These are phyloP conservation scores for Fusarium nurragi DNA, from an alignment of 2,329 filamentous ascomycete genomes.

Conservation along the genomic window DNA sequence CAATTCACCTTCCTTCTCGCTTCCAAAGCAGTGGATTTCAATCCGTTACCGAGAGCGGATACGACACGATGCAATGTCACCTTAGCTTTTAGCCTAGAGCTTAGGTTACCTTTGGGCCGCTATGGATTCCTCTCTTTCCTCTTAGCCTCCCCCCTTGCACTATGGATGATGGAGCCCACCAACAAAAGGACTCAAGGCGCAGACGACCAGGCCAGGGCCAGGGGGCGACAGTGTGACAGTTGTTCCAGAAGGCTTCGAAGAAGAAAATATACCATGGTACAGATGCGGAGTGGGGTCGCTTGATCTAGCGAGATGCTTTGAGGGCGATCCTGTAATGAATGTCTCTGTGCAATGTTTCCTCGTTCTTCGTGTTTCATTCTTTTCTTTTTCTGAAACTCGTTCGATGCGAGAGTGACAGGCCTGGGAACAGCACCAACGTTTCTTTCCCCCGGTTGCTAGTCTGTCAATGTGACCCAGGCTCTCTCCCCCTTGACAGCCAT, in stretches of 20 bases:
- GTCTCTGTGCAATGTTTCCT: constrained; percentile 14
- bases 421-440: background rate
- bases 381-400: constrained; percentile 12
- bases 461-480: background rate
- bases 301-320: constrained; percentile 10
- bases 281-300: constrained; percentile 16
- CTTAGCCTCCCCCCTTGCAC: background rate
- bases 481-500: background rate
- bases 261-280: constrained; percentile 18
- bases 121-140: background rate
- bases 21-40: constrained; percentile 27
- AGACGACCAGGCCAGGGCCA: background rate
- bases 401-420: background rate
- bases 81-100: constrained; percentile 11
- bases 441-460: background rate
- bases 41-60: constrained; percentile 27
- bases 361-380: background rate
- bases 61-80: constrained; percentile 19
- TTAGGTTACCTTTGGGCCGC: constrained; percentile 13
- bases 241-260: constrained; percentile 37
- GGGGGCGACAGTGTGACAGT: constrained; percentile 25
- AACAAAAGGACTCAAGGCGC: constrained; percentile 21
- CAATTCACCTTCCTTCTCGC: constrained; percentile 17
- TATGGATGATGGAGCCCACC: background rate
- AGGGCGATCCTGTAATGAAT: background rate